Evolutionary conservation across 306 rosid genomes (phyloP), one percentile per base, ranked within the genome.

Genomic region (Cyclanthera cordifolia): DNA sequence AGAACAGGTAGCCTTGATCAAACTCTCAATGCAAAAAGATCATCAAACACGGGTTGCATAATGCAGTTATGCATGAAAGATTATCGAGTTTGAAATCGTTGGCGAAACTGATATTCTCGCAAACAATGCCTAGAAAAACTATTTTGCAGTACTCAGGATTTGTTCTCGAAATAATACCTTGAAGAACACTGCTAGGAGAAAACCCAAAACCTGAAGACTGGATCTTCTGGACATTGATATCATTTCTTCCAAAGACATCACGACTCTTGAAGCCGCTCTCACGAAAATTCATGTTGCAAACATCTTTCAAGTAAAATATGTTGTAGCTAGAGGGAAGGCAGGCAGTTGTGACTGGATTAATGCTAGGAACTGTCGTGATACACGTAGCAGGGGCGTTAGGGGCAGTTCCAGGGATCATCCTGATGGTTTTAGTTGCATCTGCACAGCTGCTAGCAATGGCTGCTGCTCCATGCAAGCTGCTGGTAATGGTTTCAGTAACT

Each of bases 131-230:
- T 60, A 34, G 17, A n/a, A 0, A 53, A 23, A 37, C 30, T 48
- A 61, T 37, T 17, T 17, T 60, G 49, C 49, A 60, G 28, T 24
- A 37, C 47, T 37, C 11, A 5, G 6, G 25, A 63, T 17, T 61
- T 39, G 27, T 4, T 39, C 30, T 1, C 6, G 11, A 41, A 48
- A 23, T 50, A 41, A 54, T 79, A 83, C 85, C 95, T 80, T 79
- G 91, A 75, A 88, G 91, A 79, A 89, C 95, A 58, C 95, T 91
- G 73, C 53, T 83, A 1, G 95, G 95, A 43, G 97, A 88, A 83
- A 91, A 82, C 67, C 79, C 88, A 32, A 82, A 72, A 69, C 85
- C 81, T 1, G 65, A 73, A 34, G 87, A 60, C 47, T 75, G 15
- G 39, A 27, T 72, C 54, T 65, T 79, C 46, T 73, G 59, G 59